These are phyloP conservation scores for Candida coleopterorum DNA, from an alignment of 805 yeast species.

Conservation along the genomic window DNA sequence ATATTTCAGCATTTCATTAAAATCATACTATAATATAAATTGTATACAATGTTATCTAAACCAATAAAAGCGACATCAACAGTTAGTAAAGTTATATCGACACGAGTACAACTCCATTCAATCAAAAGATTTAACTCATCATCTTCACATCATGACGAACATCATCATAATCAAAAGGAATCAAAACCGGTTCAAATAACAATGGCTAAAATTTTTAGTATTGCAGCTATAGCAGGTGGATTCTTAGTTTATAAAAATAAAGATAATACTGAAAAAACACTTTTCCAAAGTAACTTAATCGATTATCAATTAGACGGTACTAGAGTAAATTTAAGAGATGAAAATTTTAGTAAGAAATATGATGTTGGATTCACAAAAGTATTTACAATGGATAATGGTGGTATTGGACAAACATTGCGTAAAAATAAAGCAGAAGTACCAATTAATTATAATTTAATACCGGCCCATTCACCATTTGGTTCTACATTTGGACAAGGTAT, in stretches of 20 bases:
- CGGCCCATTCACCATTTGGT: constrained; percentile 38
- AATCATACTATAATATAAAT: too few relatives aligned
- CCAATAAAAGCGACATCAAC: constrained; percentile 9
- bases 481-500: constrained; percentile 42
- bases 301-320: constrained; percentile 25
- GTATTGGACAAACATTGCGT: constrained; percentile 40
- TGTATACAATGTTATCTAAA: background rate
- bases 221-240: constrained; percentile 37
- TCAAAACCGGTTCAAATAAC: constrained; percentile 30
- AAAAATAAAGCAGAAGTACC: constrained; percentile 9
- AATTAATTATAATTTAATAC: constrained; percentile 30
- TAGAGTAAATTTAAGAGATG: constrained; percentile 31
- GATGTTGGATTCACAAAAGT: constrained; percentile 39
- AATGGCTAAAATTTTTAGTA: constrained; percentile 36
- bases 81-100: too few relatives aligned
- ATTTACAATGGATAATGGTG: constrained; percentile 41
- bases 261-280: constrained; percentile 29
- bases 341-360: constrained; percentile 33
- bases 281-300: constrained; percentile 34
- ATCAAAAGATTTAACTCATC: constrained; percentile 20
- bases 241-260: constrained; percentile 29
- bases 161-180: constrained; percentile 14
- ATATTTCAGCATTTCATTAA: too few relatives aligned
- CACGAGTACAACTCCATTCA: too few relatives aligned
- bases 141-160: constrained; percentile 5